These are phyloP conservation scores for Plenodomus biglobosus DNA, from an alignment of 2,329 filamentous ascomycete genomes.

Conservation along the genomic window DNA sequence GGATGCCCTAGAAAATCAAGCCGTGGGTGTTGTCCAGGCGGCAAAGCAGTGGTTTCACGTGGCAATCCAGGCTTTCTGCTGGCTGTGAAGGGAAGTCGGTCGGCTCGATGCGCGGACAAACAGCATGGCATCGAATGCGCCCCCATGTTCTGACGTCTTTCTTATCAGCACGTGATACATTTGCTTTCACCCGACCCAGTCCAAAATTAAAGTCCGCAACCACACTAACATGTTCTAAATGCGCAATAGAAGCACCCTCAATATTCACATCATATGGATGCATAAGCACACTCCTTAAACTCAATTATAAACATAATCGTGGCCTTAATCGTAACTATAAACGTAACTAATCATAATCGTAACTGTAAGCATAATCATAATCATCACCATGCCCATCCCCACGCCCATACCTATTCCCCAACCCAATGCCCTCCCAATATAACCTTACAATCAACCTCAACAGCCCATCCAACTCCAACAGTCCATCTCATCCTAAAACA, in stretches of 20 bases:
- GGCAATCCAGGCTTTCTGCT: neutral
- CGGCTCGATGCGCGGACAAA: conserved; percentile 4
- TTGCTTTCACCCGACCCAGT: neutral
- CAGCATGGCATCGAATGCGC: neutral
- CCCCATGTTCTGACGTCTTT: conserved; percentile 1
- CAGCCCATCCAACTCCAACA: neutral
- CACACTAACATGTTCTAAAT: neutral
- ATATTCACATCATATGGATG: conserved; percentile 36
- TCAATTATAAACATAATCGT: neutral
- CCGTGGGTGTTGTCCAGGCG: neutral
- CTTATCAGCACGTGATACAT: conserved; percentile 18
- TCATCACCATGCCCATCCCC: neutral
- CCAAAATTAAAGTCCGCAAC: neutral
- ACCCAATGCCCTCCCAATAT: neutral
- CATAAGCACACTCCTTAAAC: too few species aligned
- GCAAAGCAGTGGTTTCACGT: neutral
- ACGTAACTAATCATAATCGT: too few species aligned
- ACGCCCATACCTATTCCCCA: too few species aligned
- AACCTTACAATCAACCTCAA: neutral
- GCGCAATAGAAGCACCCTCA: conserved; percentile 12
- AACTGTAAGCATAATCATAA: neutral
- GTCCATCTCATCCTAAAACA: neutral
- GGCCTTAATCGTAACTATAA: neutral
- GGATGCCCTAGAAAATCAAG: neutral
- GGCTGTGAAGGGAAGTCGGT: neutral